Base-by-base conservation (phyloP, 345 rosid species). In the Chamaenerion angustifolium region DNA sequence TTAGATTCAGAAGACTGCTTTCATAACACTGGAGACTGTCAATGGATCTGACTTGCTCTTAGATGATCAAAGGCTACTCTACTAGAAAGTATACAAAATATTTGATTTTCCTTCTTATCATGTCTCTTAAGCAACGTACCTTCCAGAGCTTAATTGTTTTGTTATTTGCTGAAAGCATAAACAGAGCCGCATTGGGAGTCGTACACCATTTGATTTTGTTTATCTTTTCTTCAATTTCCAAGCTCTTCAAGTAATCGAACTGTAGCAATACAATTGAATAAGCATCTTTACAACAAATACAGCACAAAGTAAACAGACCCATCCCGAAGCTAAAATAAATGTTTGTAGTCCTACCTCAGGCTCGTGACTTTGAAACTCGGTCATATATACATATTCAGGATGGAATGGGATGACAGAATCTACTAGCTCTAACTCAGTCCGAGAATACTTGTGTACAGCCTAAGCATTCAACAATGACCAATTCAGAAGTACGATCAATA, bases 91-190 rank as follows among this genome's bases (percentile, higher is more conserved):
- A 50, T 27, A 48, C 37, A 35, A 9, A 42, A 8, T 16, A 10
- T 1, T 12, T 3, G 16, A 1, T 52, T 19, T 18, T n/a, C 12
- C n/a, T 41, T 18, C 31, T 40, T 25, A 12, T 10, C 7, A 21
- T 50, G 6, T 14, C 27, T 18, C 18, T 8, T 11, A 12, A 46
- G 4, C 57, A 18, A 10, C 51, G 16, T 64, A 81, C 88, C 84
- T 78, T 78, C 88, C 88, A 81, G 52, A 78, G 68, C 66, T 81
- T 81, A 51, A 76, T 71, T n/a, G 89, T 81, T 60, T 70, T 81
- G 65, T 81, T 80, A 56, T 81, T 81, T 10, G 85, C 61, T 13
- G 89, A 76, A 53, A 81, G 82, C 50, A 81, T 58, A 59, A 76
- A 69, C 50, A 67, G 50, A 1, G 78, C 70, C 42, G 69, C 74